These are phyloP conservation scores for Neonectria faginata DNA, from an alignment of 2,329 filamentous ascomycete genomes.

Conservation along the genomic window DNA sequence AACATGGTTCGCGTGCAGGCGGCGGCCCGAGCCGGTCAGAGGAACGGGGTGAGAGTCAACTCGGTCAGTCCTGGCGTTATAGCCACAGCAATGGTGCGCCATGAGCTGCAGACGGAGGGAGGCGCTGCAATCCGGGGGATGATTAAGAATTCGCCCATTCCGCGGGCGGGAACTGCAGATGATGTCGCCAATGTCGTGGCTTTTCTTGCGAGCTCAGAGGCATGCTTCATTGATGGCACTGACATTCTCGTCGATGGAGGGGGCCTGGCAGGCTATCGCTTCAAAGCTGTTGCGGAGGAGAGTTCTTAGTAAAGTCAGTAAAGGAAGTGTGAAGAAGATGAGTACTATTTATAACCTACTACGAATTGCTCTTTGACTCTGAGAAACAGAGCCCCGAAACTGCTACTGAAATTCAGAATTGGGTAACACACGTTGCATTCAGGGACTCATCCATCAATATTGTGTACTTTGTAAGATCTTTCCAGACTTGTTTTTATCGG, in stretches of 20 bases:
- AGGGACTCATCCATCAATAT: not conserved
- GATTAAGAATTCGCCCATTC: not conserved
- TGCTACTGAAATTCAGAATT: not conserved
- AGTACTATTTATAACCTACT: not conserved
- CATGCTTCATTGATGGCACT: not conserved
- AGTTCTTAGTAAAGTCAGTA: not conserved
- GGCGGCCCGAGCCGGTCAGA: not conserved
- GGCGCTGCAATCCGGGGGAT: not conserved
- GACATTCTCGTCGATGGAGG: not conserved
- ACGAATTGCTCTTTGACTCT: not conserved
- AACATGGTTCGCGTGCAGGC: conserved; percentile 1
- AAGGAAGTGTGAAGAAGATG: not conserved
- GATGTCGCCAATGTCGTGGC: not conserved
- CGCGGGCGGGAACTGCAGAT: conserved; percentile 1
- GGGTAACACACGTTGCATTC: not conserved
- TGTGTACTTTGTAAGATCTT: not conserved
- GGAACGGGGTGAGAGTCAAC: not conserved
- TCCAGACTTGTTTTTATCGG: not conserved
- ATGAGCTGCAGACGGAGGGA: not conserved
- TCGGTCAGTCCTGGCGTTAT: conserved; percentile 2
- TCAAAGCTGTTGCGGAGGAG: not conserved
- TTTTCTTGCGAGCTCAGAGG: conserved; percentile 1
- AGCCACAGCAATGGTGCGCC: not conserved
- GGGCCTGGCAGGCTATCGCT: not conserved
- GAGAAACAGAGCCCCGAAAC: not conserved